These are phyloP conservation scores for Mucuna pruriens DNA, from an alignment of 306 rosid species.

Conservation along the genomic window DNA sequence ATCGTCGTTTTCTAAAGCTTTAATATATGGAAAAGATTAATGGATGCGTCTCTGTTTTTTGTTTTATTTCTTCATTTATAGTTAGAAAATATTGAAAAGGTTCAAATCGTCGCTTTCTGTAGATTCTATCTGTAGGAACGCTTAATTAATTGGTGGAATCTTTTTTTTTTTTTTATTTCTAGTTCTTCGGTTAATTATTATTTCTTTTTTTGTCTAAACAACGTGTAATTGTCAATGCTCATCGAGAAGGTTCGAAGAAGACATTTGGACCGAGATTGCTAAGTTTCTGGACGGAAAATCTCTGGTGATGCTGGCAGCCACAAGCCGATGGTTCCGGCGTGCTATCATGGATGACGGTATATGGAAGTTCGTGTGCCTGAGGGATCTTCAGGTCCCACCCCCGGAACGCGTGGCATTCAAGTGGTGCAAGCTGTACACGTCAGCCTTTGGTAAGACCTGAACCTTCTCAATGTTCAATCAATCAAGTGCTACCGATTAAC, in stretches of 20 bases:
- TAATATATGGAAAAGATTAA: neutral
- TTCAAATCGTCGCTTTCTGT: neutral
- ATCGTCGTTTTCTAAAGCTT: neutral
- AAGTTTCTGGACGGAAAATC: constrained; percentile 84
- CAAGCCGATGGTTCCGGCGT: constrained; percentile 78
- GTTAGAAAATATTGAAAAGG: neutral
- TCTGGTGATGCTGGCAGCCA: constrained; percentile 78
- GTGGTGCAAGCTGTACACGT: constrained; percentile 80
- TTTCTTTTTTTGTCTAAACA: constrained; percentile 4
- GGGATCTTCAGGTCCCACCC: constrained; percentile 86
- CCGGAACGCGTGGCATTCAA: constrained; percentile 63
- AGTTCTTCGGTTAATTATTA: neutral
- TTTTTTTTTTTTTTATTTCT: neutral
- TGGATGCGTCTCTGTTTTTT: neutral
- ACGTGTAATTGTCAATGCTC: constrained; percentile 20
- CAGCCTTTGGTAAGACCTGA: constrained; percentile 66
- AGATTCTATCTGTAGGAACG: neutral
- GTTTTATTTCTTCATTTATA: neutral
- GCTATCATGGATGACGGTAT: constrained; percentile 72
- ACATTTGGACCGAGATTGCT: constrained; percentile 92
- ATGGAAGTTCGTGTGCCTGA: constrained; percentile 81
- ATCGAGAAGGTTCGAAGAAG: constrained; percentile 74
- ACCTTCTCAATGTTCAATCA: neutral
- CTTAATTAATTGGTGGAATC: neutral
- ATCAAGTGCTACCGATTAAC: neutral